Percentiles rank a stretch among this genome's conserved stretches.
phyloP scores from a whole-genome alignment of 2,329 filamentous ascomycete species.

The Monosporascus sp. region DNA sequence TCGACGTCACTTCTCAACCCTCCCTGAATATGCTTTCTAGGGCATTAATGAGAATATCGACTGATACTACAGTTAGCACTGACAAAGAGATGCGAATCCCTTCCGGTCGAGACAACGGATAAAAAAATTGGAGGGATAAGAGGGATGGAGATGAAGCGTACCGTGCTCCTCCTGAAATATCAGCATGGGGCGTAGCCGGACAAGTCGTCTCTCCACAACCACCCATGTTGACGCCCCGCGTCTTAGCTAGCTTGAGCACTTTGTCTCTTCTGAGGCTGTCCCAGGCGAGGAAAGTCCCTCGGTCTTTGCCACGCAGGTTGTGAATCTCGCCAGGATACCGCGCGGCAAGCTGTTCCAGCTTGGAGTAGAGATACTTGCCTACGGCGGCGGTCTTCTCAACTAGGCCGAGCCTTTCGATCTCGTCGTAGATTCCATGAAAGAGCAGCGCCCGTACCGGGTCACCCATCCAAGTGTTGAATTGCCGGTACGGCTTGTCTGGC shows the following conservation, averaged over 20 bases:
- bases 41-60: background rate
- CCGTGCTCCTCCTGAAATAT: constrained; percentile 87
- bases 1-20: background rate
- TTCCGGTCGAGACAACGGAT: too few species aligned
- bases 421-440: constrained; percentile 79
- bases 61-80: background rate
- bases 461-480: constrained; percentile 98
- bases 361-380: constrained; percentile 71
- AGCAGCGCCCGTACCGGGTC: constrained; percentile 82
- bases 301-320: constrained; percentile 81
- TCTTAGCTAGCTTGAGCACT: constrained; percentile 75
- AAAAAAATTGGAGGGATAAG: too few species aligned
- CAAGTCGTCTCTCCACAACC: constrained; percentile 69
- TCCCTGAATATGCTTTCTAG: background rate
- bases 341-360: constrained; percentile 61
- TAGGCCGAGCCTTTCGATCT: constrained; percentile 70
- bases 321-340: constrained; percentile 73
- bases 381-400: constrained; percentile 73
- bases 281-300: constrained; percentile 90
- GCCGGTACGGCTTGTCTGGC: constrained; percentile 89
- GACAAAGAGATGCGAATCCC: background rate
- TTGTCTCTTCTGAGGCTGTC: constrained; percentile 76
- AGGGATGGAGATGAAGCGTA: background rate
- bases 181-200: constrained; percentile 82
- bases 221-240: constrained; percentile 78